Evolutionary conservation across 1,284 basidiomycete genomes (phyloP).

Genomic region (Trametes versicolor): DNA sequence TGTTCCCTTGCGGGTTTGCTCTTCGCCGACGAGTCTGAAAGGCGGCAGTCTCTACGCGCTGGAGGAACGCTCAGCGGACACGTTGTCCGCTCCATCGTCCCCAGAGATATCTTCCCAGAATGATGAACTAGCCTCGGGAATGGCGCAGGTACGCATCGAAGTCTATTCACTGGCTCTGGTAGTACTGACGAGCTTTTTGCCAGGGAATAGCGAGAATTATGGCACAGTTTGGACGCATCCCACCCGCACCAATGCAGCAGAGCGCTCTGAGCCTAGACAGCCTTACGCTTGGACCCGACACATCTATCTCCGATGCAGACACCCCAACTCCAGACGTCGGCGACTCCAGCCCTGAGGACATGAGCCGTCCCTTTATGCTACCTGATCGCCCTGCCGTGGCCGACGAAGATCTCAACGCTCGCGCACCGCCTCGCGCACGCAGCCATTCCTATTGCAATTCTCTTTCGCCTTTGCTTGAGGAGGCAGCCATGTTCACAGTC

Average conservation of each 20-base stretch:
- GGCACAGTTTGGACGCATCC: not conserved
- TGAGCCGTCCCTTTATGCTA: not conserved
- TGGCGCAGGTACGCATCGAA: not conserved
- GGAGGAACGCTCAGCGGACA: not conserved
- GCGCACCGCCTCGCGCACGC: not conserved
- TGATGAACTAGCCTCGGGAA: not conserved
- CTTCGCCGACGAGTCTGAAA: not conserved
- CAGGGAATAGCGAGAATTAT: not conserved
- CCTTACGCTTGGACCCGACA: not conserved
- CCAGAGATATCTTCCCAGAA: not conserved
- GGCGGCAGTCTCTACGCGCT: conserved; percentile 1
- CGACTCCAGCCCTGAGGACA: too few relatives aligned
- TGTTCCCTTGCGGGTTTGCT: conserved; percentile 6
- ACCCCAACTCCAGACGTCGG: too few relatives aligned
- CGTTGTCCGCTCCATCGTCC: not conserved
- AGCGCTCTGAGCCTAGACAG: too few relatives aligned
- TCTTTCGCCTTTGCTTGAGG: conserved; percentile 4
- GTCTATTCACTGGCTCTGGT: not conserved
- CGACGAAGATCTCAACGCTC: conserved; percentile 1
- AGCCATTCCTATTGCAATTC: not conserved
- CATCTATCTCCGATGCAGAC: not conserved
- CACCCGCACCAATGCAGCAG: not conserved
- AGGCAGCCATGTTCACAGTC: not conserved
- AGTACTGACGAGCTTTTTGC: not conserved
- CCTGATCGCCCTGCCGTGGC: not conserved